Conservation (phyloP, 108 stramenopile genomes). For the Cyclotella sp. region DNA sequence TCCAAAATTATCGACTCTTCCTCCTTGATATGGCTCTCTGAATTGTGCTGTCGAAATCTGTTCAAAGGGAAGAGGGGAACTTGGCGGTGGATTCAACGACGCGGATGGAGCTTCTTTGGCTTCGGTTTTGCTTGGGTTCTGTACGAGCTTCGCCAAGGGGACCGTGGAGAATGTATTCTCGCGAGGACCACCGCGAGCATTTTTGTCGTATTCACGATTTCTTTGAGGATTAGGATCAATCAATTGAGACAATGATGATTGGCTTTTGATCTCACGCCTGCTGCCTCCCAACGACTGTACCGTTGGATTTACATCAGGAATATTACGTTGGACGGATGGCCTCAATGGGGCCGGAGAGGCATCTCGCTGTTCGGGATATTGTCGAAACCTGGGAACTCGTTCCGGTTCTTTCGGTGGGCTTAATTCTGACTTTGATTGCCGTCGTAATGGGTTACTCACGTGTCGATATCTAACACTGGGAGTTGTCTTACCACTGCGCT, state of each 20-base stretch:
- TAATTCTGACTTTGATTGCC: too few species aligned
- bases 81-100: background rate
- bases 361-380: too few species aligned
- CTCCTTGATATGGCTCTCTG: constrained; percentile 6
- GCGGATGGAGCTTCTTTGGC: background rate
- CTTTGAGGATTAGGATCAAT: background rate
- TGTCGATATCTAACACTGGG: too few species aligned
- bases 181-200: background rate
- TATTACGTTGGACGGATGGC: too few species aligned
- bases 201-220: background rate
- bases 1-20: background rate
- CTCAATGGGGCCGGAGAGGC: too few species aligned
- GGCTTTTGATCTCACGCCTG: background rate
- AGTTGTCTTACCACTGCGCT: too few species aligned
- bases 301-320: too few species aligned
- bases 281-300: too few species aligned
- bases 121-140: background rate
- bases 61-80: background rate
- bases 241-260: constrained; percentile 1
- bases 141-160: background rate
- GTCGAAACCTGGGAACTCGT: too few species aligned
- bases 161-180: background rate
- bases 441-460: too few species aligned
- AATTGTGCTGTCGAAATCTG: constrained; percentile 1
- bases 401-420: too few species aligned